Evolutionary conservation across 2,329 filamentous ascomycete genomes (phyloP).

Genomic region (Ophiostoma sp.): DNA sequence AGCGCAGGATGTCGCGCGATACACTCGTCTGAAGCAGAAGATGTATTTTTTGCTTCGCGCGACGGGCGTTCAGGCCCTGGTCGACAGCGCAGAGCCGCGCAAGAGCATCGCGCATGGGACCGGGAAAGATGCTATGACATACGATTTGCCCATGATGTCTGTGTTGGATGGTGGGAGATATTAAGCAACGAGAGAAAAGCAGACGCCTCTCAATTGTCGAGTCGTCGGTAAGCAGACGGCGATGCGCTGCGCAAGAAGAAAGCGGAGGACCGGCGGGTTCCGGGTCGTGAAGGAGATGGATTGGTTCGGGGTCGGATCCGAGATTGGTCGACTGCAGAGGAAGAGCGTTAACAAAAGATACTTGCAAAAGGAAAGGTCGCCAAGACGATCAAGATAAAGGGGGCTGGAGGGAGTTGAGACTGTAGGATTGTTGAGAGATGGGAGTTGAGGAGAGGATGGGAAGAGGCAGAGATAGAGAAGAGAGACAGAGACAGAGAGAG

Average conservation of each 20-base stretch:
- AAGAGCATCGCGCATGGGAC: not conserved
- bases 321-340: not conserved
- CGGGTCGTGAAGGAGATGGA: not conserved
- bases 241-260: constrained; percentile 5
- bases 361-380: not conserved
- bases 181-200: not conserved
- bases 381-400: not conserved
- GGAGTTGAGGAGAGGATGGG: not conserved
- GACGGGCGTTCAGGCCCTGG: not conserved
- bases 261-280: not conserved
- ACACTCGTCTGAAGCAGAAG: not conserved
- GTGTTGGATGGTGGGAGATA: not conserved
- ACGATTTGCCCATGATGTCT: constrained; percentile 19
- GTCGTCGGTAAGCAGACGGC: not conserved
- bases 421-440: not conserved
- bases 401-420: not conserved
- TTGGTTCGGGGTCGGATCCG: not conserved
- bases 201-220: not conserved
- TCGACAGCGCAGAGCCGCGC: not conserved
- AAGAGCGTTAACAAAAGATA: constrained; percentile 2
- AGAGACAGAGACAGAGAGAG: not conserved
- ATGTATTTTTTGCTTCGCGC: not conserved
- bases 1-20: not conserved
- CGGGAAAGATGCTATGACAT: not conserved
- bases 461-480: not conserved